Conservation (phyloP, 2,329 filamentous ascomycete genomes). For the Zymoseptoria brevis region DNA sequence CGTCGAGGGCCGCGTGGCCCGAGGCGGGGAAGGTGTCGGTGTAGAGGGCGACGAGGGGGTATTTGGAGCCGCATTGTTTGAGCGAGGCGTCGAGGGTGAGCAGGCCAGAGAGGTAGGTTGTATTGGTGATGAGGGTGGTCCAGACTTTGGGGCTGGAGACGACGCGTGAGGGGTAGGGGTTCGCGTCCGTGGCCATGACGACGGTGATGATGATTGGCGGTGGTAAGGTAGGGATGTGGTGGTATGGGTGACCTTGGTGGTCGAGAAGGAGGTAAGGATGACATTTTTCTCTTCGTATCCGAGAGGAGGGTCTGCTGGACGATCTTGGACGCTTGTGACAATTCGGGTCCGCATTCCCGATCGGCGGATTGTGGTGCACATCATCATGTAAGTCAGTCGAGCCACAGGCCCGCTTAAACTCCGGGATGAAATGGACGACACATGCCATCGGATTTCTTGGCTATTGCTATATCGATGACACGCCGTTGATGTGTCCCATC, state of each 20-base stretch:
- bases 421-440: not conserved
- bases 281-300: no score
- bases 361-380: not conserved
- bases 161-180: constrained; percentile 22
- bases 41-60: constrained; percentile 76
- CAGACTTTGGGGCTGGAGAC: constrained; percentile 54
- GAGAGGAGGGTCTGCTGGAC: no score
- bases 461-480: not conserved
- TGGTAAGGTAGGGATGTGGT: not conserved
- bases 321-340: not conserved
- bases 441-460: not conserved
- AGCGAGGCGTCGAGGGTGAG: constrained; percentile 74
- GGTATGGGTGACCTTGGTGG: constrained; percentile 8
- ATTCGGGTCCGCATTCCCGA: no score
- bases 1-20: constrained; percentile 61
- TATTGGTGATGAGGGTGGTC: constrained; percentile 82
- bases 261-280: constrained; percentile 1
- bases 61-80: constrained; percentile 54
- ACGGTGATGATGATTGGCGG: no score
- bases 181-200: constrained; percentile 11
- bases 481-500: not conserved
- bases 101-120: constrained; percentile 70
- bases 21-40: constrained; percentile 65
- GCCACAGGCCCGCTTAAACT: not conserved
- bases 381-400: not conserved